Evolutionary conservation across 2,329 filamentous ascomycete species (phyloP), one percentile per base, ranked within the genome.

Genomic region (Bretziella fagacearum): DNA sequence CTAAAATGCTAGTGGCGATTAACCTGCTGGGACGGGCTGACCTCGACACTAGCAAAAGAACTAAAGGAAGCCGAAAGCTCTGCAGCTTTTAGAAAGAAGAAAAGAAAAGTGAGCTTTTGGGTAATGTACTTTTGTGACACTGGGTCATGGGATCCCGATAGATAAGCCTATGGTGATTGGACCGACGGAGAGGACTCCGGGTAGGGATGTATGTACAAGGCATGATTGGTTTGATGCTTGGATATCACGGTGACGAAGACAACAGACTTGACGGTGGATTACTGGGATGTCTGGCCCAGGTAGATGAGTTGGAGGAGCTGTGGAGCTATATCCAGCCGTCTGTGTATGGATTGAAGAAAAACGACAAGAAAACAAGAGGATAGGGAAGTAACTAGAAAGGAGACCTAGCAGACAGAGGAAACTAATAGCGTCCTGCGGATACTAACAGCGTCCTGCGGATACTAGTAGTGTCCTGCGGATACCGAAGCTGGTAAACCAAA

Each of bases 271-370:
- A 39, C 20, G 36, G 20, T 39, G 20, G 36, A 39, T 39, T 33
- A 13, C n/a, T 33, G 30, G n/a, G 30, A 13, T n/a, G 17, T 33
- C 30, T 33, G 30, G 17, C 13, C 30, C n/a, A 13, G 30, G 17
- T 13, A n/a, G n/a, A 13, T 22, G 36, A 22, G 13, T 20, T 22
- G 17, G 20, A n/a, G 10, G 15, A 46, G 44, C 44, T 18, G 44
- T 39, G 44, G 20, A 46, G 44, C 44, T 46, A n/a, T 26, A 37
- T 46, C 35, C 44, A 46, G 22, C 35, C 44, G 44, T 37, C 44
- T 29, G 22, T 42, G 23, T 39, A 46, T 46, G 20, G 32, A 37
- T 29, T 4, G 32, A 37, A 11, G 33, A 35, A 26, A 20, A 27
- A 46, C 8, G 15, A 46, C 11, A 39, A 30, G n/a, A n/a, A 18